Percentiles rank a stretch among this genome's conserved stretches.
Evolutionary conservation across 2,329 filamentous ascomycete species (phyloP).

Genomic region (Pseudofabraea citricarpa): DNA sequence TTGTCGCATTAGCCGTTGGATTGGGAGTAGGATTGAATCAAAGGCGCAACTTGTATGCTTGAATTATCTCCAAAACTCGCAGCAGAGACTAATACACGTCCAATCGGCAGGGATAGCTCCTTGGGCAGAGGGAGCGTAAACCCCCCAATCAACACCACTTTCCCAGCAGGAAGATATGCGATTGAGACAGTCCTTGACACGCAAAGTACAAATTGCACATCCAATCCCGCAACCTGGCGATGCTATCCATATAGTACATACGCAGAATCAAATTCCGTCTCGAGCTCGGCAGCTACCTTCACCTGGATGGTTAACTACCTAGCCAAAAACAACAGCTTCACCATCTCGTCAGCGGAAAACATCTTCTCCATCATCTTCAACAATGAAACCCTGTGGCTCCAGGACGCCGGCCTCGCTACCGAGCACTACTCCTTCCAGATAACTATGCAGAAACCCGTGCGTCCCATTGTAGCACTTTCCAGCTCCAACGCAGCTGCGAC

Average conservation of each 20-base stretch:
- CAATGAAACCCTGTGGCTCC: constrained; percentile 43
- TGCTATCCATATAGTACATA: constrained; percentile 56
- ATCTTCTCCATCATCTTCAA: constrained; percentile 52
- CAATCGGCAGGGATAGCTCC: too few relatives aligned
- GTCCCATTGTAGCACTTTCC: constrained; percentile 40
- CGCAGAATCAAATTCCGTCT: constrained; percentile 33
- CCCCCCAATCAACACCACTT: constrained; percentile 29
- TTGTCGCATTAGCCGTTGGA: constrained; percentile 27
- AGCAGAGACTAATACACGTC: too few relatives aligned
- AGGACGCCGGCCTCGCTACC: constrained; percentile 39
- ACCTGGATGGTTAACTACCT: constrained; percentile 52
- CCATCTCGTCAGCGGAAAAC: constrained; percentile 51
- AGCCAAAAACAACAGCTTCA: constrained; percentile 35
- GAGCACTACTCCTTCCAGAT: constrained; percentile 57
- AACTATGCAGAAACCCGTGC: constrained; percentile 45
- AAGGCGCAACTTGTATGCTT: constrained; percentile 7
- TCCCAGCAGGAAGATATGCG: constrained; percentile 59
- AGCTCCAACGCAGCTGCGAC: constrained; percentile 39
- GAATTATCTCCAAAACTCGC: too few relatives aligned
- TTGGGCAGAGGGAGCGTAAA: too few relatives aligned
- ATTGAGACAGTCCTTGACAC: constrained; percentile 53
- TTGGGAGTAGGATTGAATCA: constrained; percentile 25
- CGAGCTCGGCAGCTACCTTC: constrained; percentile 45
- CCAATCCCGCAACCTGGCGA: constrained; percentile 52
- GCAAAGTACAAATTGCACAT: constrained; percentile 50